Evolutionary conservation across 495 filamentous ascomycete species (phyloP), one percentile per base, ranked within the genome.

Genomic region (Cladorrhinum samala): DNA sequence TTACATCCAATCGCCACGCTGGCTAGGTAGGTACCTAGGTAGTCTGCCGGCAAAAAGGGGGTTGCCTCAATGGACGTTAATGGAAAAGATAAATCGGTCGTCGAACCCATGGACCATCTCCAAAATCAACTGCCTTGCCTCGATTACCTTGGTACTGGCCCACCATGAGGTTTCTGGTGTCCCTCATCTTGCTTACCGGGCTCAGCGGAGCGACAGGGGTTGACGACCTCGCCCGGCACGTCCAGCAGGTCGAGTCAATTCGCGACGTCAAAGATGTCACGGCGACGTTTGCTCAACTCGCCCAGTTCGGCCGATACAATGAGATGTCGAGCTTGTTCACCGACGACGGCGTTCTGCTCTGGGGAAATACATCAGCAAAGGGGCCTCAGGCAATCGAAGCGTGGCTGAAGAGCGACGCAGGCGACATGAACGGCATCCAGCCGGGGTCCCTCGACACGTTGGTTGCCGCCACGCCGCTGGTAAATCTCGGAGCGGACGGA

Each of bases 221-320:
- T 9, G 27, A 42, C 8, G 38, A 55, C 11, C 43, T 59, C 16
- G 25, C 24, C 16, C 30, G 52, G 13, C 9, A 47, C 16, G 24
- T 47, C 45, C 4, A 25, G 5, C 45, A 23, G 5, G 46, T 49
- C 23, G 58, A 61, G 44, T 48, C 58, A 19, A 46, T 61, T 18
- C 58, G 58, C 11, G 58, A 57, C 21, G 42, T 61, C 46, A 61
- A 61, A 39, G 55, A 61, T 37, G 18, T 61, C 2, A 53, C 52
- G 33, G 36, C 47, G 16, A 55, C 58, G 1, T 61, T 50, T 39
- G 54, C 58, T 2, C 58, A 61, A 20, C 48, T 57, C 1, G 54
- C 54, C 25, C 37, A 47, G 14, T 47, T 57, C 25, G 58, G 54
- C 1, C 54, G 39, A 3, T 61, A 48, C 24, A 16, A n/a, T 6